Percentiles rank a stretch among this genome's conserved stretches.
Evolutionary conservation across 108 stramenopile species (phyloP).

Genomic region (Cyclostephanos tholiformis): DNA sequence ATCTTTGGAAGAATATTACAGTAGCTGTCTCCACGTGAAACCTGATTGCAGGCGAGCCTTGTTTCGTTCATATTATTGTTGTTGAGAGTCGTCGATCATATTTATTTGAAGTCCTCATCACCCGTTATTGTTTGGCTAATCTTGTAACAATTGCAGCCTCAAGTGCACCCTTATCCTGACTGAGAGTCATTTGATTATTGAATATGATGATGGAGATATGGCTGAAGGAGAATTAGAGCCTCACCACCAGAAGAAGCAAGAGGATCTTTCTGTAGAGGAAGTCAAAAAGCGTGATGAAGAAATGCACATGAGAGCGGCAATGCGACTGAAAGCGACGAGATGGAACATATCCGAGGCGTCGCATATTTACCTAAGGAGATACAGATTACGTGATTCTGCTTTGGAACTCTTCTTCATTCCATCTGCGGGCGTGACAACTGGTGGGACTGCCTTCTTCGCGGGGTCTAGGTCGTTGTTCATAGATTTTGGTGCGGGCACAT

Average conservation of each 20-base stretch:
- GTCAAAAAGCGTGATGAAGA: constrained; percentile 57
- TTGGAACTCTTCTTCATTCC: constrained; percentile 96
- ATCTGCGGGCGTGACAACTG: constrained; percentile 79
- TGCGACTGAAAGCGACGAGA: constrained; percentile 88
- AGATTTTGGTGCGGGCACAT: constrained; percentile 89
- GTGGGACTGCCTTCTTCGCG: constrained; percentile 73
- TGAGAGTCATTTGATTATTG: constrained; percentile 83
- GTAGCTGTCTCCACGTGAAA: constrained; percentile 82
- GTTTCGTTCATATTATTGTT: neutral
- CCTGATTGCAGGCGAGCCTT: constrained; percentile 67
- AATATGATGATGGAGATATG: constrained; percentile 79
- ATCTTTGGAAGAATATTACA: constrained; percentile 74
- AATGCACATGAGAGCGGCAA: constrained; percentile 53
- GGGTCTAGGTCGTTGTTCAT: constrained; percentile 87
- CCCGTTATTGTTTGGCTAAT: neutral
- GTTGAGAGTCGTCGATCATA: neutral
- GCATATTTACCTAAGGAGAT: constrained; percentile 91
- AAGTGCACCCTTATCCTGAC: constrained; percentile 80
- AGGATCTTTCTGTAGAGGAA: constrained; percentile 39
- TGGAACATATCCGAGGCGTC: constrained; percentile 89
- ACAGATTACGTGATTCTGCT: constrained; percentile 91
- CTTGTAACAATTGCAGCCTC: constrained; percentile 1
- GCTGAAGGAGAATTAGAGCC: constrained; percentile 80
- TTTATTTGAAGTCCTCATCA: neutral
- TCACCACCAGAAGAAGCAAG: constrained; percentile 60